These are phyloP conservation scores for Hypoxylon sp. DNA, from an alignment of 2,329 filamentous ascomycete genomes.

Conservation along the genomic window DNA sequence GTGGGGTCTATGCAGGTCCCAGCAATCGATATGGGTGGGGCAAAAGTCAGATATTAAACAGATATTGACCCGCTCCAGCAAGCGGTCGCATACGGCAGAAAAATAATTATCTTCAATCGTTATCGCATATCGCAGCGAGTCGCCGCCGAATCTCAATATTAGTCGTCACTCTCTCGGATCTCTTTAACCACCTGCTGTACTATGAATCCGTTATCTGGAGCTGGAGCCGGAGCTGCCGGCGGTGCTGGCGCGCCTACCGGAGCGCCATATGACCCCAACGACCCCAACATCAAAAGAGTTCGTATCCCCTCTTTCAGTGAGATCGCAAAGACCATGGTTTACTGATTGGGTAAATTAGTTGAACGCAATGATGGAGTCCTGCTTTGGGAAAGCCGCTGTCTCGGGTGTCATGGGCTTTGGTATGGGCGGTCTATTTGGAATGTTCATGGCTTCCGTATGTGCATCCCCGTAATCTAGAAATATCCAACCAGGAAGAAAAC, in stretches of 20 bases:
- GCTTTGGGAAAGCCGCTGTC: conserved; percentile 88
- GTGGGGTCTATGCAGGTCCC: conserved; percentile 34
- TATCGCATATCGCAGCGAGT: conserved; percentile 34
- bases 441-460: conserved; percentile 97
- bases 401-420: conserved; percentile 95
- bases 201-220: conserved; percentile 53
- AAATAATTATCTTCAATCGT: conserved; percentile 42
- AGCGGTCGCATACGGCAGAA: conserved; percentile 50
- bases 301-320: conserved; percentile 42
- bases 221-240: conserved; percentile 37
- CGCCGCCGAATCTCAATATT: conserved; percentile 18
- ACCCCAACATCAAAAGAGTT: conserved; percentile 68
- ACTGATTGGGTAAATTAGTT: conserved; percentile 68
- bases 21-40: conserved; percentile 17
- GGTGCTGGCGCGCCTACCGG: conserved; percentile 46
- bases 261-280: conserved; percentile 58
- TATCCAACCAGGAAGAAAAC: neutral
- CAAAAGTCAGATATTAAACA: conserved; percentile 2
- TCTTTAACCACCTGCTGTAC: neutral
- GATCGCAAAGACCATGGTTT: conserved; percentile 1
- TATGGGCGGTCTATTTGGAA: conserved; percentile 91
- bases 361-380: conserved; percentile 90
- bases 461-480: conserved; percentile 6
- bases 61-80: neutral
- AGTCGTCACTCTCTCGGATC: too few species aligned